These are phyloP conservation scores for Podospora bellae-mahoneyi DNA, from an alignment of 495 filamentous ascomycete species.

Conservation along the genomic window DNA sequence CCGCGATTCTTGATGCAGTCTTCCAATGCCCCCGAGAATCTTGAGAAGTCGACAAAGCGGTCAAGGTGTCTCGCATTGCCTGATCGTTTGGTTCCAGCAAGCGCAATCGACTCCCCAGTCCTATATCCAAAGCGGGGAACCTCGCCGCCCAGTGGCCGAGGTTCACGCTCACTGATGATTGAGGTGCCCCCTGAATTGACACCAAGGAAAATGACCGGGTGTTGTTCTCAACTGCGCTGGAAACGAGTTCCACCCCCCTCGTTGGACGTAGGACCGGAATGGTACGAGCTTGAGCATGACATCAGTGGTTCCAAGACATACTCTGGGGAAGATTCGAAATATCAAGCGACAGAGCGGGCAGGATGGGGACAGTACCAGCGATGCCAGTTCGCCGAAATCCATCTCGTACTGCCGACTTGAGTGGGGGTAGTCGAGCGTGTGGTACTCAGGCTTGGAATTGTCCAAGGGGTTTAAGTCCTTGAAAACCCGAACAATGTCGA, in stretches of 20 bases:
- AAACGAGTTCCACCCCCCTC: neutral
- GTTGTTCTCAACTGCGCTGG: neutral
- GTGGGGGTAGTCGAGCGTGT: neutral
- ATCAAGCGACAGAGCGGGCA: slow-evolving; percentile 26
- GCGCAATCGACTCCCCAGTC: neutral
- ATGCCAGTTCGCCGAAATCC: slow-evolving; percentile 14
- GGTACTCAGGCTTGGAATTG: neutral
- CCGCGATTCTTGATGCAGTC: neutral
- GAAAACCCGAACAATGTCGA: slow-evolving; percentile 11
- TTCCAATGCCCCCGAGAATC: neutral
- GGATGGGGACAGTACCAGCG: slow-evolving; percentile 5
- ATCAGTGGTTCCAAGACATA: slow-evolving; percentile 2
- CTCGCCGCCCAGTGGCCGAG: neutral
- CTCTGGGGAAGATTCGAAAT: slow-evolving; percentile 20
- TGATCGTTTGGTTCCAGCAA: neutral
- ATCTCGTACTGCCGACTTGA: neutral
- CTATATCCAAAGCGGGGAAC: neutral
- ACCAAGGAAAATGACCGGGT: neutral
- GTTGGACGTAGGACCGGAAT: neutral
- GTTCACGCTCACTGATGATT: neutral
- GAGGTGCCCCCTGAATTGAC: neutral
- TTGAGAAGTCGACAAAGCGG: slow-evolving; percentile 5
- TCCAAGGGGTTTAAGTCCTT: neutral
- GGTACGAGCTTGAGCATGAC: neutral
- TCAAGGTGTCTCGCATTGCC: neutral